Evolutionary conservation across 1,284 basidiomycete species (phyloP).

Genomic region (Earliella scabrosa): DNA sequence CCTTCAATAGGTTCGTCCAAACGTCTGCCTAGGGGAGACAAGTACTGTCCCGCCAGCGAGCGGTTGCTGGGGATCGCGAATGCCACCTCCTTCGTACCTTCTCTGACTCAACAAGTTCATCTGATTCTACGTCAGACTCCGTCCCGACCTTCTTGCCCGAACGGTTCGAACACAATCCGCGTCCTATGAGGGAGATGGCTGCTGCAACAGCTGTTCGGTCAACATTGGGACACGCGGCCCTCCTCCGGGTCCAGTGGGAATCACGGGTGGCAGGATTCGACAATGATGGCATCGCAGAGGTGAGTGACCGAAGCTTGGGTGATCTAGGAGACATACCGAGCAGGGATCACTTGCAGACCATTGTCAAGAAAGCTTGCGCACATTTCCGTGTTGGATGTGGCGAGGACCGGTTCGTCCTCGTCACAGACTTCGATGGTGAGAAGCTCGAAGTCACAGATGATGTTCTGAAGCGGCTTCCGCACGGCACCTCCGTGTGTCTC

Average conservation of each 20-base stretch:
- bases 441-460: neutral
- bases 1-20: no score
- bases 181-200: no score
- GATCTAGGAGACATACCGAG: neutral
- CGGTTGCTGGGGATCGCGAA: no score
- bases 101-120: no score
- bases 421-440: neutral
- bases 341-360: neutral
- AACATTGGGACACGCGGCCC: no score
- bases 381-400: neutral
- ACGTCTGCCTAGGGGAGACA: no score
- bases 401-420: neutral
- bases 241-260: neutral
- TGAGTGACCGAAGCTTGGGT: neutral
- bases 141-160: no score
- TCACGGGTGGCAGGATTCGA: neutral
- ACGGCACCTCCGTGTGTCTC: neutral
- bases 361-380: neutral
- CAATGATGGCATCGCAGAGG: neutral
- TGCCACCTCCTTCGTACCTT: no score
- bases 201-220: no score
- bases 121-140: no score
- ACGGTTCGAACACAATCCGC: no score
- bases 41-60: no score
- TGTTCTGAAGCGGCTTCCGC: neutral